phyloP scores from a whole-genome alignment of 208 protist species.

The Trichomonas vaginalis region DNA sequence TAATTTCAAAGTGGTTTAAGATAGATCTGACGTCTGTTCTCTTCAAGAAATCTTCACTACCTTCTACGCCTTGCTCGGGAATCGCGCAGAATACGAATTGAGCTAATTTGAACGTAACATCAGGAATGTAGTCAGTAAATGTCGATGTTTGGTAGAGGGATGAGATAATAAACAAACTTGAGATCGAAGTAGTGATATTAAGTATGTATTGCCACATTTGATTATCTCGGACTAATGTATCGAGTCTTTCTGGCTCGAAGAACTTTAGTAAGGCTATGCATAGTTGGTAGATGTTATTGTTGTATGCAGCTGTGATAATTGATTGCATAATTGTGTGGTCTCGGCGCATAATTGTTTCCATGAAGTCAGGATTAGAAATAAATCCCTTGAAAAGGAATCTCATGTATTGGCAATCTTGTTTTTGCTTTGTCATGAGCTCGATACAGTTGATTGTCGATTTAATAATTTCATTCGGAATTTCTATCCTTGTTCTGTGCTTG shows the following conservation, averaged over 20 bases:
- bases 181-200: not conserved
- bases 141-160: not conserved
- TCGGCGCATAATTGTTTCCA: not conserved
- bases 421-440: not conserved
- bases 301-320: not conserved
- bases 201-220: not conserved
- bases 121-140: not conserved
- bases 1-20: not conserved
- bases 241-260: not conserved
- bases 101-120: not conserved
- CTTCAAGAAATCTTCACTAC: not conserved
- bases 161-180: not conserved
- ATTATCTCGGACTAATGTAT: not conserved
- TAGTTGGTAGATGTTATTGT: not conserved
- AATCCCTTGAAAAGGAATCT: not conserved
- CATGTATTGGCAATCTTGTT: not conserved
- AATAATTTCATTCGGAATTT: not conserved
- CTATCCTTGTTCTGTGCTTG: not conserved
- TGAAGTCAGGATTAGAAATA: not conserved
- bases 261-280: not conserved
- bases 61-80: not conserved
- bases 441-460: not conserved
- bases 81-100: not conserved
- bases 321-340: not conserved
- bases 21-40: not conserved